phyloP scores from a whole-genome alignment of 2,329 filamentous ascomycete species.

The Fusarium penzigii region DNA sequence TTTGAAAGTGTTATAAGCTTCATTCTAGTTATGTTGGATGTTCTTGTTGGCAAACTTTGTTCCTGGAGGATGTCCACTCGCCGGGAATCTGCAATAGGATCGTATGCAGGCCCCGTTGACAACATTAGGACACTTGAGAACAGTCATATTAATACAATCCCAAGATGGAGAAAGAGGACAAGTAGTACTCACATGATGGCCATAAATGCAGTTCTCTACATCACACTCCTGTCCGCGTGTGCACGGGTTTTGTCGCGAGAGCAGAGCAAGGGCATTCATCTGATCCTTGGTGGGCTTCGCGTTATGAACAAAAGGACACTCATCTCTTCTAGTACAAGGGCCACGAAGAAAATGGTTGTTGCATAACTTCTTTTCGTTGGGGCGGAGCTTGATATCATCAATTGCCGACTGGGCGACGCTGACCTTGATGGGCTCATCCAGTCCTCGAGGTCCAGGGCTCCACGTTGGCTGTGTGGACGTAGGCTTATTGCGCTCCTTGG shows the following conservation, averaged over 20 bases:
- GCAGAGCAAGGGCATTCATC: constrained; percentile 54
- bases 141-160: constrained; percentile 5
- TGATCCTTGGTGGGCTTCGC: constrained; percentile 56
- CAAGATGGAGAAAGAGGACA: neutral
- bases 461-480: constrained; percentile 40
- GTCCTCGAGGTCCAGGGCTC: constrained; percentile 55
- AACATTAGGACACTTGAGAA: constrained; percentile 53
- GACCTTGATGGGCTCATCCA: constrained; percentile 53
- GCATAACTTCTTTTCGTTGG: constrained; percentile 58
- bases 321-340: constrained; percentile 54
- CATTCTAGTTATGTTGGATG: constrained; percentile 34
- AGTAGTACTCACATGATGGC: constrained; percentile 55
- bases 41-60: constrained; percentile 49
- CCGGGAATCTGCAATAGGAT: constrained; percentile 56
- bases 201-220: constrained; percentile 60
- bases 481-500: constrained; percentile 18
- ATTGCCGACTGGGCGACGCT: constrained; percentile 48
- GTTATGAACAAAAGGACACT: constrained; percentile 59
- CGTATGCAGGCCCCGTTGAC: constrained; percentile 52
- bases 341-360: constrained; percentile 63
- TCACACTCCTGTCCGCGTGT: constrained; percentile 59
- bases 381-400: constrained; percentile 58
- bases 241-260: constrained; percentile 61
- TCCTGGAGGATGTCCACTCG: constrained; percentile 56
- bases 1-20: neutral